A percentile compares a stretch with the other conserved stretches of the same genome.
phyloP scores from a whole-genome alignment of 106 monocot genomes.

The Vanilla planifolia region DNA sequence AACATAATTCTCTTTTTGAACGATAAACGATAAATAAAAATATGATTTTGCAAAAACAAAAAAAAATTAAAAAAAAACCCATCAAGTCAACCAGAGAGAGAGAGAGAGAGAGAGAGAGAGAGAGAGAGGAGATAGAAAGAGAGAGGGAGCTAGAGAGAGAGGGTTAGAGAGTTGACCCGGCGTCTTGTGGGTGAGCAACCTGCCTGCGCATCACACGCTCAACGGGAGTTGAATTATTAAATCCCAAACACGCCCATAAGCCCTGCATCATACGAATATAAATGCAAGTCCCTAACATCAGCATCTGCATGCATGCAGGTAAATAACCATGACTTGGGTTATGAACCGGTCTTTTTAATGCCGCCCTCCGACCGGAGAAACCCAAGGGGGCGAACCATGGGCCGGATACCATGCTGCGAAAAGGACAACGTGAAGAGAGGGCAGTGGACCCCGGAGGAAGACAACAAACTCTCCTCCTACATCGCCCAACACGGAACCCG shows the following conservation, averaged over 20 bases:
- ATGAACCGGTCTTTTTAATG: too few relatives aligned
- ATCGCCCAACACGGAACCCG: conserved; percentile 92
- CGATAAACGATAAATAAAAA: too few relatives aligned
- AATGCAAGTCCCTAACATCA: conserved; percentile 51
- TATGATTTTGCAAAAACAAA: too few relatives aligned
- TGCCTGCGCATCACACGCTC: conserved; percentile 45
- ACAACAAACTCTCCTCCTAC: conserved; percentile 93
- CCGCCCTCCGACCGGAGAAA: neutral
- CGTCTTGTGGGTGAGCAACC: conserved; percentile 66
- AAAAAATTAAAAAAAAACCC: neutral
- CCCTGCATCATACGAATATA: conserved; percentile 24
- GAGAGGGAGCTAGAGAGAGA: conserved; percentile 9
- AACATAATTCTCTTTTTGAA: too few relatives aligned
- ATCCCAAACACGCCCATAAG: conserved; percentile 34
- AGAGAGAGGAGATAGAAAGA: too few relatives aligned
- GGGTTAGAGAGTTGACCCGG: conserved; percentile 49
- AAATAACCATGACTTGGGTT: too few relatives aligned
- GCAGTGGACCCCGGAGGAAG: conserved; percentile 98
- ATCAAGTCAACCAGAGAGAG: neutral
- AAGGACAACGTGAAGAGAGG: conserved; percentile 93
- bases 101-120: conserved; percentile 14
- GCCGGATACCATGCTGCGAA: conserved; percentile 92
- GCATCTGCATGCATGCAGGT: conserved; percentile 11
- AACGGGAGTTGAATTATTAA: conserved; percentile 82
- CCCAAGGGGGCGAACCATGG: conserved; percentile 35